Evolutionary conservation across 345 rosid genomes (phyloP), one percentile per base, ranked within the genome.

Genomic region (Eucalyptus marginata): DNA sequence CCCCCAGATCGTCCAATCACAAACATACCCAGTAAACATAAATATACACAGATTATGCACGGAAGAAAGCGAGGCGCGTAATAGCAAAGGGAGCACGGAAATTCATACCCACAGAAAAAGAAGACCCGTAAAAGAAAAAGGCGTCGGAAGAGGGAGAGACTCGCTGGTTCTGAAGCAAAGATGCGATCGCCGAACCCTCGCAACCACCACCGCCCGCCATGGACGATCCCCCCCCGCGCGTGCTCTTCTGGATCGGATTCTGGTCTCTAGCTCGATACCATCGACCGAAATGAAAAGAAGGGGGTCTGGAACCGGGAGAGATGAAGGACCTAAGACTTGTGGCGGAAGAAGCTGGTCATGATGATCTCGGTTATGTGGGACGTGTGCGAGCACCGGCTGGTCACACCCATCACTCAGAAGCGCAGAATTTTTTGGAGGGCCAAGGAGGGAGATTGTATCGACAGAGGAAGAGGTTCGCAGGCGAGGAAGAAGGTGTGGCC

Each of bases 311-410:
- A n/a, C 68, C 50, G 59, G 76, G 46, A 29, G 46, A 54, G 71
- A 49, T 80, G 44, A 27, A 81, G 25, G 29, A 17, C n/a, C 40
- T 88, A 94, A 50, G 90, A 49, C 92, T 96, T 95, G 71, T 95
- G 98, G 90, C 98, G 98, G 86, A 96, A 95, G 92, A 96, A 96
- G 92, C 98, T 96, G 91, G 98, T 96, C 92, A 94, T 94, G 93
- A 95, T 94, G 91, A 96, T 93, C 86, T 94, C 95, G 46, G 98
- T 95, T 92, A 96, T 95, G 91, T 94, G 95, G 90, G 95, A 96
- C 31, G 95, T 94, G 92, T 92, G 94, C 88, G 96, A 95, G 88
- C 97, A 93, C 68, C 95, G 92, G 92, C 92, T 59, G 93, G 92
- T 93, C 94, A 91, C 93, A 90, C 96, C 96, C 97, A 95, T 95